Evolutionary conservation across 1,284 basidiomycete genomes (phyloP).

Genomic region (Cryptococcus wingfieldii): DNA sequence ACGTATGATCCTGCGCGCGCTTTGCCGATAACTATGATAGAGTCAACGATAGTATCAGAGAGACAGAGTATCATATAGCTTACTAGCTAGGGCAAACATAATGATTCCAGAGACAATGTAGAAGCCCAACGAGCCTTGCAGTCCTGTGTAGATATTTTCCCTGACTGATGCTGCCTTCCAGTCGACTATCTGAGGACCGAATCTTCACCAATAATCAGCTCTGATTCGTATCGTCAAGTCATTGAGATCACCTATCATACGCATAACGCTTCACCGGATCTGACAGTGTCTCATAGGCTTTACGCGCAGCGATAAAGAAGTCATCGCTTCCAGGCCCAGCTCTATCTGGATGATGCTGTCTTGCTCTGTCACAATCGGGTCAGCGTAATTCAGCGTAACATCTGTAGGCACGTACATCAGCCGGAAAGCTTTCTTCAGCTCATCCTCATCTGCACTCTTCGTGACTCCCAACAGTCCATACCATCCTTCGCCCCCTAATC

Average conservation of each 20-base stretch:
- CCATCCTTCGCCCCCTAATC: constrained; percentile 57
- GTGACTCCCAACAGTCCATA: constrained; percentile 68
- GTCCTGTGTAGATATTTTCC: constrained; percentile 68
- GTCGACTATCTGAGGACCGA: constrained; percentile 65
- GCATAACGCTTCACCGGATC: constrained; percentile 76
- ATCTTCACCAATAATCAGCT: constrained; percentile 49
- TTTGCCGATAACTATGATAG: constrained; percentile 59
- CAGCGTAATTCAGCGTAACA: constrained; percentile 8
- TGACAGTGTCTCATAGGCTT: constrained; percentile 73
- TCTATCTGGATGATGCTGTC: constrained; percentile 72
- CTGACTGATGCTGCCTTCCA: constrained; percentile 53
- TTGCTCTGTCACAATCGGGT: constrained; percentile 51
- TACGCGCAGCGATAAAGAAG: constrained; percentile 65
- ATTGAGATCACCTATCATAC: constrained; percentile 59
- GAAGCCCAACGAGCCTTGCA: constrained; percentile 64
- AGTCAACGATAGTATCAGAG: background rate
- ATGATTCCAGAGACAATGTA: constrained; percentile 62
- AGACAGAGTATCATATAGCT: background rate
- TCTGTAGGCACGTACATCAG: constrained; percentile 49
- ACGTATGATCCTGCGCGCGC: constrained; percentile 64
- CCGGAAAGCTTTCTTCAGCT: constrained; percentile 67
- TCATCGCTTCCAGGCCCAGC: constrained; percentile 60
- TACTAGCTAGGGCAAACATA: constrained; percentile 54
- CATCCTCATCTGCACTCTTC: constrained; percentile 60
- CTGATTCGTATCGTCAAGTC: constrained; percentile 41